phyloP scores from a whole-genome alignment of 2,329 filamentous ascomycete species.

The Calycina marina region DNA sequence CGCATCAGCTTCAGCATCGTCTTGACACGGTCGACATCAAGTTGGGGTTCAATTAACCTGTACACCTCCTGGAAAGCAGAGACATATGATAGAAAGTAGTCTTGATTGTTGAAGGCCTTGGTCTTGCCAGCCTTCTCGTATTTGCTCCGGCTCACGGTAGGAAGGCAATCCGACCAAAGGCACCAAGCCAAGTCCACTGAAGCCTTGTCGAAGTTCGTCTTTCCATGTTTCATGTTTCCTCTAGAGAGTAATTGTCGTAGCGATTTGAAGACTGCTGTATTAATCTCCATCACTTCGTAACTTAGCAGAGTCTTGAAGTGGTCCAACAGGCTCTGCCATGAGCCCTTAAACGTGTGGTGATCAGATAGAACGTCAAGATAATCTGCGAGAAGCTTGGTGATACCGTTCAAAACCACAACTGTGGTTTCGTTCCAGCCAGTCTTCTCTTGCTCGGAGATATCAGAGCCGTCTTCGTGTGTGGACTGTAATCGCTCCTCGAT shows the following conservation, averaged over 20 bases:
- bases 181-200: constrained; percentile 51
- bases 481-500: constrained; percentile 43
- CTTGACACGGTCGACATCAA: constrained; percentile 47
- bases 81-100: constrained; percentile 74
- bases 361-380: constrained; percentile 60
- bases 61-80: constrained; percentile 65
- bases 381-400: constrained; percentile 57
- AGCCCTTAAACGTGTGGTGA: constrained; percentile 49
- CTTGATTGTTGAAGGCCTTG: constrained; percentile 52
- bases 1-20: constrained; percentile 59
- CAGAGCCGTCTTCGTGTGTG: constrained; percentile 23
- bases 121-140: constrained; percentile 21
- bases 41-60: constrained; percentile 48
- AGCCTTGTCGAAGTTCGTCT: constrained; percentile 18
- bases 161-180: constrained; percentile 55
- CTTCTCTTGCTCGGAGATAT: constrained; percentile 26
- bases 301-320: constrained; percentile 52
- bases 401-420: constrained; percentile 57
- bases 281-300: constrained; percentile 52
- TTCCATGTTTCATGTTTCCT: constrained; percentile 28
- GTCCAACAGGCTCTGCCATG: constrained; percentile 62
- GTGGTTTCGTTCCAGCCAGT: constrained; percentile 61
- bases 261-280: constrained; percentile 55
- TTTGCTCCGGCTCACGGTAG: constrained; percentile 29
- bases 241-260: constrained; percentile 45